A percentile compares a stretch with the other conserved stretches of the same genome.
These are phyloP conservation scores for Salinomyces thailandicus DNA, from an alignment of 2,329 filamentous ascomycete genomes.

Conservation along the genomic window DNA sequence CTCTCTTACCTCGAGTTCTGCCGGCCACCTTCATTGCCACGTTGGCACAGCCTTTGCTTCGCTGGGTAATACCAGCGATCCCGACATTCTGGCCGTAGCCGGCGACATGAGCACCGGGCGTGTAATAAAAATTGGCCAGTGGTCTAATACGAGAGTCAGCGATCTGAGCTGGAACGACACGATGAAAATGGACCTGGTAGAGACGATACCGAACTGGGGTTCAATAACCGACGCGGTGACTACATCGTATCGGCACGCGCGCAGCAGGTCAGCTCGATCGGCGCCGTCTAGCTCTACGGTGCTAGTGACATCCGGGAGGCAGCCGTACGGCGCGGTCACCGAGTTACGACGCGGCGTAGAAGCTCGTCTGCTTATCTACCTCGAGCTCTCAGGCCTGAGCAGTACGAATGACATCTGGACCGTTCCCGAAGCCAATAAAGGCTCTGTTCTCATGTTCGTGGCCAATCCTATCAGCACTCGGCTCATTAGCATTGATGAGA, in stretches of 20 bases:
- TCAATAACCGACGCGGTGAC: slow-evolving; percentile 41
- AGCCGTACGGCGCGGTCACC: slow-evolving; percentile 34
- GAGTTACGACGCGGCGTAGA: slow-evolving; percentile 35
- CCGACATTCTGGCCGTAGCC: slow-evolving; percentile 69
- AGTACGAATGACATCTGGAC: slow-evolving; percentile 28
- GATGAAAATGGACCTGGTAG: slow-evolving; percentile 41
- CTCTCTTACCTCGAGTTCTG: slow-evolving; percentile 40
- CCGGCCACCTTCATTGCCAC: slow-evolving; percentile 60
- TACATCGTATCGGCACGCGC: slow-evolving; percentile 16
- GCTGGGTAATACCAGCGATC: slow-evolving; percentile 42
- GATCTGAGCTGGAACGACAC: slow-evolving; percentile 30
- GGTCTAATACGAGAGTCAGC: slow-evolving; percentile 13
- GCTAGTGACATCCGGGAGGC: slow-evolving; percentile 33
- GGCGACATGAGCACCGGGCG: slow-evolving; percentile 65
- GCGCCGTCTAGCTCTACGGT: slow-evolving; percentile 17
- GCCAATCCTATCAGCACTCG: slow-evolving; percentile 23
- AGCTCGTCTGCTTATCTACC: slow-evolving; percentile 20
- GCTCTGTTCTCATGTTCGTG: slow-evolving; percentile 28
- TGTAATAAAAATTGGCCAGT: slow-evolving; percentile 20
- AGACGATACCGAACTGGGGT: slow-evolving; percentile 53
- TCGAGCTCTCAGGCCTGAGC: slow-evolving; percentile 19
- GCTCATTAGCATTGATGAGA: slow-evolving; percentile 10
- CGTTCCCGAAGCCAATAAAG: slow-evolving; percentile 21
- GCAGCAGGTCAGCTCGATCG: slow-evolving; percentile 9
- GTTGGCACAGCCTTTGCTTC: slow-evolving; percentile 75